These are phyloP conservation scores for Eucalyptus sp. DNA, from an alignment of 345 rosid species.

Conservation along the genomic window DNA sequence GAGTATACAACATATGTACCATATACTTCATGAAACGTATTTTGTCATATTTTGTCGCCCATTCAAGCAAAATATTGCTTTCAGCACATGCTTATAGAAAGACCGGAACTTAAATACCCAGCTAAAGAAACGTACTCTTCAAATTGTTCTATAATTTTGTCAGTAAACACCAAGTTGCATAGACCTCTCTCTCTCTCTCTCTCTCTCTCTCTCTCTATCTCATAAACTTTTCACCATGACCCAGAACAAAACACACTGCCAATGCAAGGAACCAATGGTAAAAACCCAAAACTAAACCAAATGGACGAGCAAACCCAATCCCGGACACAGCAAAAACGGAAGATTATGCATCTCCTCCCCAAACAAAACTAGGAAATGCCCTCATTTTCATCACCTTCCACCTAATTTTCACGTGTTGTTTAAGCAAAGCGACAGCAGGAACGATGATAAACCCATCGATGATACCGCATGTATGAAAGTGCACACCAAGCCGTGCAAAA, in stretches of 20 bases:
- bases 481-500: neutral
- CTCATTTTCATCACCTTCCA: neutral
- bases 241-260: neutral
- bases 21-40: neutral
- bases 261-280: neutral
- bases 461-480: neutral
- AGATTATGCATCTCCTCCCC: neutral
- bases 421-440: neutral
- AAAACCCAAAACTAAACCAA: neutral
- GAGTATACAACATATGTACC: neutral
- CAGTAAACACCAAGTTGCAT: neutral
- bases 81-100: neutral
- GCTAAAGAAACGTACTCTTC: neutral
- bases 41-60: neutral
- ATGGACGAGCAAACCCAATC: neutral
- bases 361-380: neutral
- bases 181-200: neutral
- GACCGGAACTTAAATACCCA: neutral
- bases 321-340: neutral
- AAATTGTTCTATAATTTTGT: neutral
- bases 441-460: neutral
- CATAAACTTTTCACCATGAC: neutral
- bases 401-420: neutral
- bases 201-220: neutral
- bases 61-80: neutral